A percentile compares a stretch with the other conserved stretches of the same genome.
Conservation (phyloP, 2,329 filamentous ascomycete species). For the Aspergillus oerlinghausenensis region DNA sequence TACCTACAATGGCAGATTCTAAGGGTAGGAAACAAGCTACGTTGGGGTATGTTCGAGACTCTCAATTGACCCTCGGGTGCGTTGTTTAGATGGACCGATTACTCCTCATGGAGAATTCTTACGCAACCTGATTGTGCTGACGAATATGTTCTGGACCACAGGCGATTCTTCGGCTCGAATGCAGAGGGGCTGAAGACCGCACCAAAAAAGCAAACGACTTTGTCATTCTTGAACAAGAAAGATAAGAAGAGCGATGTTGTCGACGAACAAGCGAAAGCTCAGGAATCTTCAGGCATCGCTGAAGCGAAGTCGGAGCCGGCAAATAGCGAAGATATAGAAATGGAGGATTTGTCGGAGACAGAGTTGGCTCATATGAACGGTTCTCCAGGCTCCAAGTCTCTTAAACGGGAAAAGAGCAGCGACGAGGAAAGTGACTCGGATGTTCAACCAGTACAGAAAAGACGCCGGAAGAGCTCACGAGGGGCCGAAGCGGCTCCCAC, state of each 20-base stretch:
- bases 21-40: constrained; percentile 65
- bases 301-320: constrained; percentile 3
- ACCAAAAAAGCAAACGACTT: constrained; percentile 69
- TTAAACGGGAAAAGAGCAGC: constrained; percentile 27
- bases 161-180: constrained; percentile 77
- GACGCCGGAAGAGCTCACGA: constrained; percentile 32
- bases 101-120: background rate
- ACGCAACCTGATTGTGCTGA: background rate
- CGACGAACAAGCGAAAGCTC: constrained; percentile 20
- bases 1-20: constrained; percentile 13
- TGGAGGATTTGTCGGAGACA: constrained; percentile 8
- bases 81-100: constrained; percentile 18
- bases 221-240: constrained; percentile 65
- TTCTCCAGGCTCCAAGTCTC: constrained; percentile 4
- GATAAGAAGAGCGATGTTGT: constrained; percentile 29
- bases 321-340: constrained; percentile 9
- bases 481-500: constrained; percentile 33
- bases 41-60: constrained; percentile 77
- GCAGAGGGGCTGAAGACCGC: constrained; percentile 52
- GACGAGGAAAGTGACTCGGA: constrained; percentile 51
- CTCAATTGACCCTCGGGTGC: constrained; percentile 71
- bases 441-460: constrained; percentile 58
- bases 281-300: constrained; percentile 8
- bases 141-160: constrained; percentile 35
- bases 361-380: constrained; percentile 1